phyloP scores from a whole-genome alignment of 2,329 filamentous ascomycete genomes.

The Rhinocladiella similis region DNA sequence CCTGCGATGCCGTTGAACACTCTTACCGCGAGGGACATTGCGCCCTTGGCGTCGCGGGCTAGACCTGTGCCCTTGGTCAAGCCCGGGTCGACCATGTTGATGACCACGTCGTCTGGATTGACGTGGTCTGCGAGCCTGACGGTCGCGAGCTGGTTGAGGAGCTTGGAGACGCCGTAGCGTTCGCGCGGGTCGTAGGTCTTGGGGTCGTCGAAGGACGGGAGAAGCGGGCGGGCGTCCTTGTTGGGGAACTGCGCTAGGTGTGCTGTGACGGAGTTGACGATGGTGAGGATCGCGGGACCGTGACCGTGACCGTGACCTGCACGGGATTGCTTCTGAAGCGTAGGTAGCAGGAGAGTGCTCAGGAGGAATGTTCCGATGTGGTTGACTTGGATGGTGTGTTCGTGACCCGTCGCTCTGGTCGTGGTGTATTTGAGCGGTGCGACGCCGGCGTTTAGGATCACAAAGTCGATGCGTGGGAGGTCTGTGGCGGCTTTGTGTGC shows the following conservation, averaged over 20 bases:
- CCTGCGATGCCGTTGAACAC: constrained; percentile 27
- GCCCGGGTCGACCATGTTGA: constrained; percentile 52
- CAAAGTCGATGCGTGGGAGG: constrained; percentile 44
- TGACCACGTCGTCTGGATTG: constrained; percentile 40
- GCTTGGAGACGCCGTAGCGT: constrained; percentile 35
- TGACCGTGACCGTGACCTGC: neutral
- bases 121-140: constrained; percentile 40
- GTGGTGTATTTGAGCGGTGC: constrained; percentile 22
- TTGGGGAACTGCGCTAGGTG: constrained; percentile 16
- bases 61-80: constrained; percentile 46
- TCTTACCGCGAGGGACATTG: neutral
- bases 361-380: constrained; percentile 28
- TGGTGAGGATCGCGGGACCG: constrained; percentile 12
- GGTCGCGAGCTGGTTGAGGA: constrained; percentile 38
- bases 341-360: constrained; percentile 23
- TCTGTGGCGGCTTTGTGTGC: constrained; percentile 34
- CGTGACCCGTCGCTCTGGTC: constrained; percentile 32
- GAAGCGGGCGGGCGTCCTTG: constrained; percentile 17
- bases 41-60: constrained; percentile 32
- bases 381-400: constrained; percentile 42
- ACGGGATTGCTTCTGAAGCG: constrained; percentile 30
- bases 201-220: constrained; percentile 36
- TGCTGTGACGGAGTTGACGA: constrained; percentile 28
- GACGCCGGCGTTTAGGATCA: constrained; percentile 48
- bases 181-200: constrained; percentile 22